These are phyloP conservation scores for Penicillium odoratum DNA, from an alignment of 495 filamentous ascomycete species.

Conservation along the genomic window DNA sequence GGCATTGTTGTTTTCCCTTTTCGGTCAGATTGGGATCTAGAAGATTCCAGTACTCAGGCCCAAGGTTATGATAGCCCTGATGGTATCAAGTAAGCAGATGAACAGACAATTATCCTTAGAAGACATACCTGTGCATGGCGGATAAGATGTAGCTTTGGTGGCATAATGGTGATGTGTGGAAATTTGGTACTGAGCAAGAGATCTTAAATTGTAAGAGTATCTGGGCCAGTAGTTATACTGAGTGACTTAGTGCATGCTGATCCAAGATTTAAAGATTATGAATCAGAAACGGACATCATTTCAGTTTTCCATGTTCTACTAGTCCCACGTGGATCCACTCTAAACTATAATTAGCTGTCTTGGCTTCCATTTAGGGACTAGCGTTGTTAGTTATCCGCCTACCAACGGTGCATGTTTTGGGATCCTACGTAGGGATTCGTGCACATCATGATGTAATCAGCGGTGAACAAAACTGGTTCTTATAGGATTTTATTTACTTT, in stretches of 20 bases:
- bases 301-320: background rate
- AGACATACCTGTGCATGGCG: constrained; percentile 38
- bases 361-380: background rate
- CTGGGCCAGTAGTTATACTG: background rate
- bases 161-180: constrained; percentile 12
- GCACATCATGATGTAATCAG: background rate
- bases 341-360: background rate
- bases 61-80: constrained; percentile 74
- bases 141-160: constrained; percentile 37
- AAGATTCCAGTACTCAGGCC: constrained; percentile 56
- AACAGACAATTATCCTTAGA: background rate
- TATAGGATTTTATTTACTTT: background rate
- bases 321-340: background rate
- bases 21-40: constrained; percentile 69
- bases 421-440: background rate
- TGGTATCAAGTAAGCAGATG: constrained; percentile 15
- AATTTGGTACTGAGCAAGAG: background rate
- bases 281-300: background rate
- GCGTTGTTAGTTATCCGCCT: background rate
- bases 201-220: background rate
- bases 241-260: background rate
- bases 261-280: background rate
- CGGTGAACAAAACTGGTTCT: background rate
- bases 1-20: constrained; percentile 67
- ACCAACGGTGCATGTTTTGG: background rate